Evolutionary conservation across 164 flowering plant genomes (phyloP), one percentile per base, ranked within the genome.

Genomic region (Annona cherimola): DNA sequence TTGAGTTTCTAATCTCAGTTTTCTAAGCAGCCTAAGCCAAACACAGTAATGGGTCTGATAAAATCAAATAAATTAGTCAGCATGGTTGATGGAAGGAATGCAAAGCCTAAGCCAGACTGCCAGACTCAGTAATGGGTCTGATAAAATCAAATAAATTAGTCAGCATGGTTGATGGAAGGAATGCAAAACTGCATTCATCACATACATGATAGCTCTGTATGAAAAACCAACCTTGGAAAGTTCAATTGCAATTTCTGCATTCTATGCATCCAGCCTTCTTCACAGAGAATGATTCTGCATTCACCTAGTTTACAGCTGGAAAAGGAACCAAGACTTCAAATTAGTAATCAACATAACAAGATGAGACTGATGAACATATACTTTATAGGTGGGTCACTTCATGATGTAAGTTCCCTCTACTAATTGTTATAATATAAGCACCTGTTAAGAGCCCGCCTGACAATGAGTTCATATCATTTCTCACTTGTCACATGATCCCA

Each of bases 251-350:
- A 72, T 75, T 93, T 95, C 76, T 93, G 99, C 84, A 91, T 64
- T 77, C 86, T 88, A 81, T 95, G 99, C 80, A 67, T 89, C 14
- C 83, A 80, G 54, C 96, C 98, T 43, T 93, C 76, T 80, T 95
- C 98, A 70, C 98, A 95, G 63, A 95, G 61, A 72, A 93, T 80
- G 60, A 93, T 83, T 79, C 94, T 84, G 83, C 88, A 83, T 75
- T 93, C 96, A 40, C 99, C 99, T 71, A 95, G 96, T 82, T 84
- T 90, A 74, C 97, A 93, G 60, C 99, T 95, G 89, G 82, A 63
- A 67, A 73, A 73, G 19, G 19, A 40, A 4, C 50, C 59, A 68
- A 43, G 55, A 70, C 39, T 40, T 6, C 1, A 40, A 41, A 64
- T 42, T 12, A 35, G 42, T 19, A 61, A 64, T 64, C 4, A 41